These are phyloP conservation scores for Trypanosoma theileri DNA, from an alignment of 208 protist genomes.

Conservation along the genomic window DNA sequence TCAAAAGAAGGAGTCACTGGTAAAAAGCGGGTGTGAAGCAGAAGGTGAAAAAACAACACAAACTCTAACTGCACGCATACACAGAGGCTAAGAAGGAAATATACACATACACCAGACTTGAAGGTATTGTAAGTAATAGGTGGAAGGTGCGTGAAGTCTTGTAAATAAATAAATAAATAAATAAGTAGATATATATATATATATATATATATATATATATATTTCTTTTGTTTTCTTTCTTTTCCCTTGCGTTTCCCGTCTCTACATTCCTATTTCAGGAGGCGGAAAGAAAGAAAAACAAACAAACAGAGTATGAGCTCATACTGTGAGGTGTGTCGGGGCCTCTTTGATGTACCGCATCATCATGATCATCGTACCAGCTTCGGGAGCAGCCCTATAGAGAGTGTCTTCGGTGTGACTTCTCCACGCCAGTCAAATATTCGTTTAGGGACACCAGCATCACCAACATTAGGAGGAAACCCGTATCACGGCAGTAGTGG, in stretches of 20 bases:
- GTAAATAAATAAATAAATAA: neutral
- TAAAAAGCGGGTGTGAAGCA: no score
- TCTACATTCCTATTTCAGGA: no score
- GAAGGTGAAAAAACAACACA: no score
- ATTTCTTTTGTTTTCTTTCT: neutral
- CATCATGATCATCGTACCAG: slow-evolving; percentile 11
- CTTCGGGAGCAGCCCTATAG: neutral
- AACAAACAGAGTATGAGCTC: slow-evolving; percentile 47
- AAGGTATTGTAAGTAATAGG: no score
- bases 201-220: neutral
- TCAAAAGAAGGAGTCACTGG: no score
- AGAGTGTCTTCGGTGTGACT: neutral
- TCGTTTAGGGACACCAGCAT: no score
- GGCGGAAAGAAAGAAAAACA: no score
- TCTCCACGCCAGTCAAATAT: neutral
- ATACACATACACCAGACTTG: neutral
- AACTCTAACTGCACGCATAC: no score
- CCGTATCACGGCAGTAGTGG: neutral
- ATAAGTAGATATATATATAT: neutral
- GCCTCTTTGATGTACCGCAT: slow-evolving; percentile 42
- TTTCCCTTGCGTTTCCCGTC: no score
- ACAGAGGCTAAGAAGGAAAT: neutral
- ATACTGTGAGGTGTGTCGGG: slow-evolving; percentile 81
- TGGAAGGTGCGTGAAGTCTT: no score
- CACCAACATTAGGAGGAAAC: no score